Base-by-base conservation (phyloP, 1,139 yeast species). In the Arxiozyma telluris region DNA sequence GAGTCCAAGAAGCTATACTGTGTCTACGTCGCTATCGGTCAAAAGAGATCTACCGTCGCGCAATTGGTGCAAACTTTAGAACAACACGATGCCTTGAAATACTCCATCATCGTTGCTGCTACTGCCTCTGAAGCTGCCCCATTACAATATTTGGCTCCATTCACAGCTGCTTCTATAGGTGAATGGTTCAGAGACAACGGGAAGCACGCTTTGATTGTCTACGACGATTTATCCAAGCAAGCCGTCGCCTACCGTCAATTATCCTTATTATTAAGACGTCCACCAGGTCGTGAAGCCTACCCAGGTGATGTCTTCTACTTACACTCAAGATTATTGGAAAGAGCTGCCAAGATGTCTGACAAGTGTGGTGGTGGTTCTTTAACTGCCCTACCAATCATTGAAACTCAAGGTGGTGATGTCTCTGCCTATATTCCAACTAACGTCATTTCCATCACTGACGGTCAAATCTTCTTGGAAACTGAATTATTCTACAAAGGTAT, bases 161-260 rank as follows among this genome's bases (percentile, higher is more conserved):
- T 94, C 96, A 90, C 98, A 69, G 99, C 93, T 69, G 86, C 96
- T 76, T 96, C 99, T 73, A 91, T 94, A 75, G 97, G 98, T 81
- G 99, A 93, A 82, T 93, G 98, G 98, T 93, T 93, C 94, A 90
- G 98, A 85, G 98, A 93, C 83, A 93, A 93, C 78, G 97, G 96
- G 75, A 87, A 78, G 76, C 98, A 93, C 78, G 96, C 98, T 70
- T 81, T 93, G 80, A 93, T 93, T 77, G 81, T 90, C 83, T 93
- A 82, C 80, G 98, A 91, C 77, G 98, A 91, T 79, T 84, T 91
- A 81, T 91, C 98, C 74, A 91, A 91, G 83, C 98, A 91, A 82
- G 98, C 98, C 66, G 98, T 91, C 75, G 98, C 98, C 68, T 91
- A 93, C 90, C 95, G 98, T 84, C 98, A 93, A 82, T 86, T 91